Conservation (phyloP, 441 rosid species). For the Oxalis stricta region DNA sequence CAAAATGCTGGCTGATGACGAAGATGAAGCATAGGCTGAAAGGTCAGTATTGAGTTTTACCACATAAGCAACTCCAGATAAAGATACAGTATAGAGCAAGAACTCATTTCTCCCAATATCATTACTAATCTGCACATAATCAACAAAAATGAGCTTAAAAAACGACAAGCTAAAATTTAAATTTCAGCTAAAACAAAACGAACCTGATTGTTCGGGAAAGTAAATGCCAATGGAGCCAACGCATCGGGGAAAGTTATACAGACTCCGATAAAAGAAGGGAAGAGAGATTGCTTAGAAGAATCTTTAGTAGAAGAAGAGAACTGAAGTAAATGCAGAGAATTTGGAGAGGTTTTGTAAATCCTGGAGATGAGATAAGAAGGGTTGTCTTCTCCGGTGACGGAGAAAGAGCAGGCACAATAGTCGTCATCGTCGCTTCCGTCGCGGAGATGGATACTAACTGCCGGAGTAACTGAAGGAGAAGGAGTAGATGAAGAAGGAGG, state of each 20-base stretch:
- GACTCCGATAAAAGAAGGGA: conserved; percentile 44
- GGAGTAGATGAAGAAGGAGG: conserved; percentile 18
- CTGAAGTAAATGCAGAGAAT: conserved; percentile 56
- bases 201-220: conserved; percentile 23
- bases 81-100: conserved; percentile 47
- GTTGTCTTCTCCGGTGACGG: conserved; percentile 27
- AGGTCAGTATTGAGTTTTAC: conserved; percentile 35
- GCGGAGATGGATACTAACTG: conserved; percentile 2
- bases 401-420: conserved; percentile 44
- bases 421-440: not conserved
- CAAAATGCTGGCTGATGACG: too few species aligned
- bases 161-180: too few species aligned
- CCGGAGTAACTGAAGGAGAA: conserved; percentile 13
- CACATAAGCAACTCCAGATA: conserved; percentile 55
- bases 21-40: conserved; percentile 27
- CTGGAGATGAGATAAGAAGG: conserved; percentile 42
- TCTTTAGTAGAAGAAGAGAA: conserved; percentile 34
- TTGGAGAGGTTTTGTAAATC: conserved; percentile 34
- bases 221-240: conserved; percentile 60
- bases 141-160: too few species aligned
- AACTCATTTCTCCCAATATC: conserved; percentile 9
- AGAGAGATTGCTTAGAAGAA: too few species aligned
- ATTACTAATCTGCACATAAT: too few species aligned
- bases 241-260: conserved; percentile 51
- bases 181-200: too few species aligned